These are phyloP conservation scores for Alternaria atra DNA, from an alignment of 2,329 filamentous ascomycete genomes.

Conservation along the genomic window DNA sequence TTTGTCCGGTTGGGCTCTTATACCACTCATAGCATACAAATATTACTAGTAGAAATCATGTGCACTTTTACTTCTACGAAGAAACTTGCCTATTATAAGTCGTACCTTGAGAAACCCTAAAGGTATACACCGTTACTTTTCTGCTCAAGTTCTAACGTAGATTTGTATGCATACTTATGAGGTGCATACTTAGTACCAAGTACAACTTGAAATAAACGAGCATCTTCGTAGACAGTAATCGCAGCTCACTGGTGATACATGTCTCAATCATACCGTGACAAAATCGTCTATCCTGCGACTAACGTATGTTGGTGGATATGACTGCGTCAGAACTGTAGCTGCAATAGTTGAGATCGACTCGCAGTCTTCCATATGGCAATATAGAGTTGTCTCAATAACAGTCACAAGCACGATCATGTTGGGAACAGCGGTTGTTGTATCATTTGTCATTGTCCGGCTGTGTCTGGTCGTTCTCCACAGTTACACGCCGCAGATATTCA, in stretches of 20 bases:
- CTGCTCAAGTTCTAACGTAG: not conserved
- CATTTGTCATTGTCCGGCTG: slow-evolving; percentile 48
- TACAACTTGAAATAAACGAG: not conserved
- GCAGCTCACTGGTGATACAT: too few species aligned
- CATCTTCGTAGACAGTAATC: not conserved
- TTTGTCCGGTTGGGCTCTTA: not conserved
- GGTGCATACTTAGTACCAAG: too few species aligned
- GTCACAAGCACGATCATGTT: not conserved
- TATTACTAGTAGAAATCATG: slow-evolving; percentile 1
- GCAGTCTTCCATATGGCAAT: too few species aligned
- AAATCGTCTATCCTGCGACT: too few species aligned
- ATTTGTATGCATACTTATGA: too few species aligned
- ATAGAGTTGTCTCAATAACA: not conserved
- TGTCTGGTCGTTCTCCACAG: slow-evolving; percentile 42
- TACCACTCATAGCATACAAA: slow-evolving; percentile 14
- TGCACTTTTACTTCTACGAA: not conserved
- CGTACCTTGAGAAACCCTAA: too few species aligned
- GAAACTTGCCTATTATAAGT: too few species aligned
- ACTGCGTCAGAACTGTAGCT: too few species aligned
- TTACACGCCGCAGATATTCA: slow-evolving; percentile 31
- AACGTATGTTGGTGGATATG: too few species aligned
- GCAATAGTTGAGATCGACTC: too few species aligned
- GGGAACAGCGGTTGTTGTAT: slow-evolving; percentile 25
- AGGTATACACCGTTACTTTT: not conserved
- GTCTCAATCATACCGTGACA: too few species aligned